Evolutionary conservation across 352 stramenopile species (phyloP).

Genomic region (Thraustochytrium striatum): DNA sequence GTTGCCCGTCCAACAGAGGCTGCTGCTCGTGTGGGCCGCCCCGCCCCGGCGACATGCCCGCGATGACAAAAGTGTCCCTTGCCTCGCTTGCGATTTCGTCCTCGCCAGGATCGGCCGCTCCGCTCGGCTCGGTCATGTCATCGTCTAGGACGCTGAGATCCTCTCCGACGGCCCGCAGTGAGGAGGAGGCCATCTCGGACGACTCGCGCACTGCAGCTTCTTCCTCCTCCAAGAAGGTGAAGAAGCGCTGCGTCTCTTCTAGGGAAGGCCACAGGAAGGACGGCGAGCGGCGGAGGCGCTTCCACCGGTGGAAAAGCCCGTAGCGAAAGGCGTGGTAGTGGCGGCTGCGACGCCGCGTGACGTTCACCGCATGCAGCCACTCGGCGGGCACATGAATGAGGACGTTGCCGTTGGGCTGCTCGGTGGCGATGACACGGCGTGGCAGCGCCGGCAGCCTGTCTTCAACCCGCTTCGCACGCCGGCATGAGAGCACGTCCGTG

Average conservation of each 20-base stretch:
- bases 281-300: conserved; percentile 21
- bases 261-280: conserved; percentile 33
- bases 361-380: conserved; percentile 34
- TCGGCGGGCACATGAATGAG: conserved; percentile 22
- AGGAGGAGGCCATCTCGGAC: background rate
- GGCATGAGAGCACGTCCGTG: background rate
- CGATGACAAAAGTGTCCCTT: background rate
- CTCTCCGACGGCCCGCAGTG: background rate
- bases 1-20: too few relatives aligned
- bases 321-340: conserved; percentile 23
- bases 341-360: background rate
- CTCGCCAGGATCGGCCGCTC: background rate
- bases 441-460: background rate
- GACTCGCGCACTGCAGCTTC: background rate
- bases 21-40: too few relatives aligned
- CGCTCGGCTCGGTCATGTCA: background rate
- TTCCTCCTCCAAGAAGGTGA: background rate
- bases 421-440: conserved; percentile 25
- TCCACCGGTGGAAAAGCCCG: conserved; percentile 22
- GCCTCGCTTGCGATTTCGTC: background rate
- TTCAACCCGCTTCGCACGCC: background rate
- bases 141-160: background rate
- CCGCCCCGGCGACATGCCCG: background rate
- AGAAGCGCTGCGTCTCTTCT: background rate
- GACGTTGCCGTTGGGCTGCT: conserved; percentile 22